Conservation (phyloP, 1,139 yeast genomes). For the Casaregolazyma suthepensis region DNA sequence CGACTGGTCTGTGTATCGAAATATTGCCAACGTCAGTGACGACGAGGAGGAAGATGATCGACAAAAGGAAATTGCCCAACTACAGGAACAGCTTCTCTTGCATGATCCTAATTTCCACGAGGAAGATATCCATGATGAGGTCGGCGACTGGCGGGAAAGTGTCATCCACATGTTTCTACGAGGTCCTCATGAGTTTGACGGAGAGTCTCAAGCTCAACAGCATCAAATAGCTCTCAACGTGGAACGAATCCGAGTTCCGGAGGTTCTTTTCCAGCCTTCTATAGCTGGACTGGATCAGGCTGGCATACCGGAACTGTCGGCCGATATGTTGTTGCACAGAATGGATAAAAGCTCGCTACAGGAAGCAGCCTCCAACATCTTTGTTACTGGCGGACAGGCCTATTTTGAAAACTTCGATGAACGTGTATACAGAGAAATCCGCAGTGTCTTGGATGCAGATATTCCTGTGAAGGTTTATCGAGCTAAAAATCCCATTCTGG, state of each 20-base stretch:
- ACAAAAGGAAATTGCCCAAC: constrained; percentile 53
- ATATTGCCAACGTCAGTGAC: constrained; percentile 67
- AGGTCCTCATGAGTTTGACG: constrained; percentile 75
- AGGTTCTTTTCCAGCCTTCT: constrained; percentile 85
- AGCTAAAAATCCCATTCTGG: constrained; percentile 64
- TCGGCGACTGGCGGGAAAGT: constrained; percentile 77
- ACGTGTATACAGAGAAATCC: constrained; percentile 62
- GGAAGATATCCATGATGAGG: constrained; percentile 67
- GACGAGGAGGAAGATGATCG: constrained; percentile 71
- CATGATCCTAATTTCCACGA: constrained; percentile 79
- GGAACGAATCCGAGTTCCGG: constrained; percentile 90
- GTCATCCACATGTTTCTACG: constrained; percentile 75
- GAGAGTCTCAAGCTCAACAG: constrained; percentile 59
- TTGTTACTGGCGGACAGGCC: constrained; percentile 83
- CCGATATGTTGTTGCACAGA: constrained; percentile 58
- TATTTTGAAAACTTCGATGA: constrained; percentile 57
- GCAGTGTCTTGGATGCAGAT: constrained; percentile 63
- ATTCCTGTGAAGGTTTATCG: constrained; percentile 54
- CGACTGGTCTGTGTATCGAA: constrained; percentile 90
- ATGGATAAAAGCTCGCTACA: constrained; percentile 36
- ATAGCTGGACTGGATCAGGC: constrained; percentile 97
- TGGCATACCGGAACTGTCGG: constrained; percentile 72
- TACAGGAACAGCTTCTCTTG: constrained; percentile 72
- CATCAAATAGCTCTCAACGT: constrained; percentile 88
- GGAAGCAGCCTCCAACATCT: constrained; percentile 45